Evolutionary conservation across 176 grass and related monocot species (phyloP).

Genomic region (Triticum aestivum): IWGSC_CS_RefSeq_v2.1 NC_057798.1:578842923-578843422

Average conservation of each 20-base stretch:
- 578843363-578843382: conserved; percentile 36
- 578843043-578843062: background rate
- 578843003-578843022: background rate
- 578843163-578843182: conserved; percentile 45
- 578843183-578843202: conserved; percentile 41
- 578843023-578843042: background rate
- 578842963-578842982: background rate
- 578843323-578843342: conserved; percentile 3
- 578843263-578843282: conserved; percentile 12
- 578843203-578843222: conserved; percentile 39
- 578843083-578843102: conserved; percentile 23
- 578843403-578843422: conserved; percentile 55
- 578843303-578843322: background rate
- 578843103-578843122: conserved; percentile 96
- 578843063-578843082: background rate
- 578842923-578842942: background rate
- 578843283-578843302: conserved; percentile 34
- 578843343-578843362: background rate
- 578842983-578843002: no score
- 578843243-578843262: conserved; percentile 15
- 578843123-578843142: conserved; percentile 64
- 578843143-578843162: conserved; percentile 24
- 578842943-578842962: background rate
- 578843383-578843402: conserved; percentile 73
- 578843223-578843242: conserved; percentile 31